Conservation (phyloP, 129 eudicot genomes). For the Artemisia argyi region DNA sequence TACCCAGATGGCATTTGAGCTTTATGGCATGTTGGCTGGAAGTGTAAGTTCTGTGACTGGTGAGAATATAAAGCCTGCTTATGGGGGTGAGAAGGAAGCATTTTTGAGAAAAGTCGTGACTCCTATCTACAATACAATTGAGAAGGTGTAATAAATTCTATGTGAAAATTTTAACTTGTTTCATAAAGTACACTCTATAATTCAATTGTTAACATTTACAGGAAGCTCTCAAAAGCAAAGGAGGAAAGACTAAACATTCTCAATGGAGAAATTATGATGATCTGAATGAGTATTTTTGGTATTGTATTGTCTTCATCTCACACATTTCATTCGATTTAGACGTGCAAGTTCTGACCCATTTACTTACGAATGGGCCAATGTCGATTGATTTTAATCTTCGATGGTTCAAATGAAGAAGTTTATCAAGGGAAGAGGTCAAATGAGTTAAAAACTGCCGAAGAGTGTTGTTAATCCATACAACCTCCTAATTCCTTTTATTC, state of each 20-base stretch:
- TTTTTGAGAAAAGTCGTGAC: constrained; percentile 79
- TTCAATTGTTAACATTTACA: constrained; percentile 25
- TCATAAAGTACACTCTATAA: constrained; percentile 4
- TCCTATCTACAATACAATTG: constrained; percentile 78
- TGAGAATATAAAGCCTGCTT: constrained; percentile 82
- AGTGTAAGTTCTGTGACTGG: constrained; percentile 80
- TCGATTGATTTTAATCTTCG: too few relatives aligned
- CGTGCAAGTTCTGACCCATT: not conserved
- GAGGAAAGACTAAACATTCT: constrained; percentile 75
- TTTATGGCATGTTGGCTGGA: constrained; percentile 87
- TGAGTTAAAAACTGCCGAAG: not conserved
- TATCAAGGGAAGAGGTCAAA: too few relatives aligned
- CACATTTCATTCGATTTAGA: not conserved
- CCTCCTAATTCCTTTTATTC: not conserved
- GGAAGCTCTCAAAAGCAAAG: constrained; percentile 82
- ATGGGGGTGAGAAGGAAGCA: constrained; percentile 94
- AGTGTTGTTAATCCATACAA: not conserved
- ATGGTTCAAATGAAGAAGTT: too few relatives aligned
- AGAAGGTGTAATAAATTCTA: constrained; percentile 45
- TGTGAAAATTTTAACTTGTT: not conserved
- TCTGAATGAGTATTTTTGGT: constrained; percentile 95
- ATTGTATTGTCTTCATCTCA: not conserved
- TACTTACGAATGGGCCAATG: not conserved
- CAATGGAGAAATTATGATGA: constrained; percentile 95
- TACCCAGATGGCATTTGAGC: constrained; percentile 90